Conservation (phyloP, 208 protist genomes). For the Sergeia podlipaevii region DNA sequence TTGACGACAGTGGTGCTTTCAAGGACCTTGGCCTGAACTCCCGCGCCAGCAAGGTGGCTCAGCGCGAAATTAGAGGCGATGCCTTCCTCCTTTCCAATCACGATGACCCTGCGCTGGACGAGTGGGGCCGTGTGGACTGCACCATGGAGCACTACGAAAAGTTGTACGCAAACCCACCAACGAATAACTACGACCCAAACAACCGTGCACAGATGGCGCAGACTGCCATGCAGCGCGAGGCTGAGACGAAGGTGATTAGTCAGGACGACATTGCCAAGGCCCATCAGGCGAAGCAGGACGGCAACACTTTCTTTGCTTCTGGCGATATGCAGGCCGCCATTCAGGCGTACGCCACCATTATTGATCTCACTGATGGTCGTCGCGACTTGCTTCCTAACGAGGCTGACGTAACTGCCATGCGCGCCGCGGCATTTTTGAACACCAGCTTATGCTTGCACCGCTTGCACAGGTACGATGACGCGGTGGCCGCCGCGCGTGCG, state of each 20-base stretch:
- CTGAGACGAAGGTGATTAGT: conserved; percentile 61
- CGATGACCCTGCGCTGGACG: conserved; percentile 84
- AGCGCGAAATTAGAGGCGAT: conserved; percentile 87
- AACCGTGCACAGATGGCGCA: conserved; percentile 70
- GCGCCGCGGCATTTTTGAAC: conserved; percentile 57
- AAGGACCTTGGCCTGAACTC: conserved; percentile 81
- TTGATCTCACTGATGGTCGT: conserved; percentile 63
- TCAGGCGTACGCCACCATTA: conserved; percentile 45
- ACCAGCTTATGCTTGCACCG: conserved; percentile 46
- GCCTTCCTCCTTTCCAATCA: conserved; percentile 85
- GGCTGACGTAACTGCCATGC: conserved; percentile 37
- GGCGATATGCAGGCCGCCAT: conserved; percentile 47
- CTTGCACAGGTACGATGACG: conserved; percentile 28
- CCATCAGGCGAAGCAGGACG: conserved; percentile 47
- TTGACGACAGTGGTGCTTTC: conserved; percentile 86
- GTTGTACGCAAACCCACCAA: conserved; percentile 41
- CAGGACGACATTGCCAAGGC: conserved; percentile 56
- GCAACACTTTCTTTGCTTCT: conserved; percentile 44
- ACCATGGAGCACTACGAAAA: conserved; percentile 32
- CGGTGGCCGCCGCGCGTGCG: conserved; percentile 30
- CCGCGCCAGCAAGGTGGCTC: conserved; percentile 78
- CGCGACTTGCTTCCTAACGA: conserved; percentile 66
- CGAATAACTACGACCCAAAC: conserved; percentile 49
- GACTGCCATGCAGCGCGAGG: conserved; percentile 47
- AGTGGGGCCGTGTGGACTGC: conserved; percentile 80